Percentiles rank a stretch among this genome's conserved stretches.
phyloP scores from a whole-genome alignment of 208 protist species.

The Crithidia sp. region DNA sequence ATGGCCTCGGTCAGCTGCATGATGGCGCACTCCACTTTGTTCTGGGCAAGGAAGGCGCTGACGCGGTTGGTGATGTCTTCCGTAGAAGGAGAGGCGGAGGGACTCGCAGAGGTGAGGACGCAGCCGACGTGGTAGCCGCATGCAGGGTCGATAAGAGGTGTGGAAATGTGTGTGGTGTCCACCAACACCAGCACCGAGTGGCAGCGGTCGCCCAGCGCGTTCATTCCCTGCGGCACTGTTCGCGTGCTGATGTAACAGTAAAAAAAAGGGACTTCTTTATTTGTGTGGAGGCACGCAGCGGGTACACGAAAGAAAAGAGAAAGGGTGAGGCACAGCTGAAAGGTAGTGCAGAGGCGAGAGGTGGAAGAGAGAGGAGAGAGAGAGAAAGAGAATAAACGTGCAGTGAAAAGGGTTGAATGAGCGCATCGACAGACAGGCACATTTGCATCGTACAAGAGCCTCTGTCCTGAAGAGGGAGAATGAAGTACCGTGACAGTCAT shows the following conservation, averaged over 20 bases:
- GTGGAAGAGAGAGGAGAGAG: not conserved
- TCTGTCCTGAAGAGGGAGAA: too few species aligned
- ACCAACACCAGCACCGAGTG: constrained; percentile 42
- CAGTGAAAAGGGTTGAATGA: not conserved
- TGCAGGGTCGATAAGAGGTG: not conserved
- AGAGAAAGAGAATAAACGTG: not conserved
- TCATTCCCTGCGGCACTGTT: constrained; percentile 26
- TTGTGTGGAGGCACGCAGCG: not conserved
- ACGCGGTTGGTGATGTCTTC: constrained; percentile 1
- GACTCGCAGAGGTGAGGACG: constrained; percentile 9
- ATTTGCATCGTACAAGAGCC: not conserved
- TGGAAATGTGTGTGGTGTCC: not conserved
- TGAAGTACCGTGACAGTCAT: too few species aligned
- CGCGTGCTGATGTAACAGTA: not conserved
- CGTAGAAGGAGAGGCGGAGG: not conserved
- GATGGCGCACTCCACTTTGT: not conserved
- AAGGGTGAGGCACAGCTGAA: not conserved
- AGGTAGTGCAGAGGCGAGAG: not conserved
- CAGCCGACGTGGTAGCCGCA: constrained; percentile 30
- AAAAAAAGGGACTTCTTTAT: not conserved
- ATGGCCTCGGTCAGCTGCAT: not conserved
- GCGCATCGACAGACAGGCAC: not conserved
- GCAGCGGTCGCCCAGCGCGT: constrained; percentile 41
- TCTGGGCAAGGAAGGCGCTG: constrained; percentile 4
- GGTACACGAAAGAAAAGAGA: too few species aligned